phyloP scores from a whole-genome alignment of 208 protist genomes.

The Herpetomonas tarakana region DNA sequence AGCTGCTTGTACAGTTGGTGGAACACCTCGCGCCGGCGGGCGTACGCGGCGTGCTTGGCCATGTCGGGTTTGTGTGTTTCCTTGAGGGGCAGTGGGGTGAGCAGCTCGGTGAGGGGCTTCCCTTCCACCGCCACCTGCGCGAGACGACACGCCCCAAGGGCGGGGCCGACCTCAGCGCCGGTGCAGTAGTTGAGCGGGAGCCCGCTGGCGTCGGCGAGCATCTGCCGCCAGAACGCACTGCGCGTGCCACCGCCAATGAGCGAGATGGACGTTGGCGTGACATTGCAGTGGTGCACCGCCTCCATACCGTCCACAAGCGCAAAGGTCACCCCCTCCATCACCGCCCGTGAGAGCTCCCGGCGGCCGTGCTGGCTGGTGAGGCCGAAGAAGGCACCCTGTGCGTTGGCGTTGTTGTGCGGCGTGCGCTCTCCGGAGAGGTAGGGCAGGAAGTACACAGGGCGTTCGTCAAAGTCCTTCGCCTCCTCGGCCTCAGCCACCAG shows the following conservation, averaged over 20 bases:
- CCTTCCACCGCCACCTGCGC: slow-evolving; percentile 67
- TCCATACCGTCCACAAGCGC: slow-evolving; percentile 73
- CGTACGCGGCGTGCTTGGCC: slow-evolving; percentile 49
- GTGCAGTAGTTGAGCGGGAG: slow-evolving; percentile 59
- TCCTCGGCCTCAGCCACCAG: slow-evolving; percentile 55
- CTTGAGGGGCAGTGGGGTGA: slow-evolving; percentile 50
- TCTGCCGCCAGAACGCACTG: slow-evolving; percentile 74
- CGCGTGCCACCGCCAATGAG: slow-evolving; percentile 66
- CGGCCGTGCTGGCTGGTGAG: slow-evolving; percentile 61
- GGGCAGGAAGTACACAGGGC: slow-evolving; percentile 62
- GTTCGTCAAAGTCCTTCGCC: slow-evolving; percentile 45
- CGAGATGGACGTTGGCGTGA: slow-evolving; percentile 49
- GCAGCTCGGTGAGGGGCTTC: slow-evolving; percentile 41
- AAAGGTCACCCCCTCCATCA: slow-evolving; percentile 76
- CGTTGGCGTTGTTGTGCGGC: slow-evolving; percentile 72
- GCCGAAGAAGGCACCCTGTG: slow-evolving; percentile 78
- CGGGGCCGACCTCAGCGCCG: slow-evolving; percentile 62
- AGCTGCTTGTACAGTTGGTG: slow-evolving; percentile 58
- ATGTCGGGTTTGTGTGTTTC: slow-evolving; percentile 55
- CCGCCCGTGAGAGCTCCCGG: slow-evolving; percentile 49
- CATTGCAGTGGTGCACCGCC: slow-evolving; percentile 66
- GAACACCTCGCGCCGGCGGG: slow-evolving; percentile 46
- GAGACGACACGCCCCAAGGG: slow-evolving; percentile 60
- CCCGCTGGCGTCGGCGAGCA: slow-evolving; percentile 68
- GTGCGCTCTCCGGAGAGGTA: slow-evolving; percentile 74